phyloP scores from a whole-genome alignment of 345 rosid species.

The Eucalyptus cloeziana region DNA sequence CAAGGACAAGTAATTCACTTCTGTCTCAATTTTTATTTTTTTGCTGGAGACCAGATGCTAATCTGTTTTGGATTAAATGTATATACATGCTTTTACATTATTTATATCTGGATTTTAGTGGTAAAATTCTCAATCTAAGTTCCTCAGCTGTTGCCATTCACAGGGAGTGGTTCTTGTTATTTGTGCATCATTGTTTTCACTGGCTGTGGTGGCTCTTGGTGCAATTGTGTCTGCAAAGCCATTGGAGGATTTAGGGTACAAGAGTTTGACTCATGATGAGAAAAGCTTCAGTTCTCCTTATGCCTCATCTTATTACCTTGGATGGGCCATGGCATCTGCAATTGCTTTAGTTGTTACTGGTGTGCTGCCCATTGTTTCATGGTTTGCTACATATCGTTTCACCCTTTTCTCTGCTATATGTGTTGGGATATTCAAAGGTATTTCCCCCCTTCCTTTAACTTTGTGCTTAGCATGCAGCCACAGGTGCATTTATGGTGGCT shows the following conservation, averaged over 20 bases:
- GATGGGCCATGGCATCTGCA: constrained; percentile 97
- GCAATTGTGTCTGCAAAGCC: constrained; percentile 85
- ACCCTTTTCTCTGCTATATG: constrained; percentile 83
- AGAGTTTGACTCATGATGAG: constrained; percentile 55
- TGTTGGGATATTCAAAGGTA: constrained; percentile 80
- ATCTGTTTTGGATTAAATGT: neutral
- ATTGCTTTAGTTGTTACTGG: constrained; percentile 88
- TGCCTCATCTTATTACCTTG: constrained; percentile 80
- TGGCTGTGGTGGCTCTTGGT: constrained; percentile 76
- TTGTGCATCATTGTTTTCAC: constrained; percentile 54
- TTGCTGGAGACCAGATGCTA: neutral
- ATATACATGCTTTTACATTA: neutral
- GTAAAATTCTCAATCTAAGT: neutral
- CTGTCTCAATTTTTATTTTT: neutral
- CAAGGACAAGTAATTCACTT: neutral
- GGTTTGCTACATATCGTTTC: constrained; percentile 96
- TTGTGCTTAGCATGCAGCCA: neutral
- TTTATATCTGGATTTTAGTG: neutral
- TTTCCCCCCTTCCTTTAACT: neutral
- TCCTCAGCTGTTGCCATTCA: neutral
- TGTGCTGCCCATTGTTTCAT: constrained; percentile 87
- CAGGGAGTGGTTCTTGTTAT: constrained; percentile 71
- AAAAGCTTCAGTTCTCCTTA: constrained; percentile 66
- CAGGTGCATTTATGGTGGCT: neutral
- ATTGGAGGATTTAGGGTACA: constrained; percentile 64